Base-by-base conservation (phyloP, 805 yeast genomes). In the Saturnispora besseyi region DNA sequence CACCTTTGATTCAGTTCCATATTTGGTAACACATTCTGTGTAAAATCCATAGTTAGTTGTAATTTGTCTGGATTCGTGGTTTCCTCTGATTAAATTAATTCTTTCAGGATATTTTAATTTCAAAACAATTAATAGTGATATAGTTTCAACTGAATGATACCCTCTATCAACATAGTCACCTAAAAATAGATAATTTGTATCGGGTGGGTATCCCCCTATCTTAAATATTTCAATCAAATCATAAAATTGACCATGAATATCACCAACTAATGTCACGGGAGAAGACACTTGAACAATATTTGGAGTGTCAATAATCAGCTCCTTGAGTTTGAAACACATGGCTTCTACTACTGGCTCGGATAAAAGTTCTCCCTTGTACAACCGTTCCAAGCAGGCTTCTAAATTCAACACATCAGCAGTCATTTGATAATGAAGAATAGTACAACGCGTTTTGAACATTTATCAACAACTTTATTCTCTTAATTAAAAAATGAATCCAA, bases 151-250 rank as follows among this genome's bases (percentile, higher is more conserved):
- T 30, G 93, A 82, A 64, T 89, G 95, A 65, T 87, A 79, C 0
- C 99, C 99, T 48, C 99, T 72, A 65, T 93, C 99, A 21, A 93
- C 99, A 58, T 93, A 93, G 65, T 93, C 99, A 2, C 98, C 99
- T 18, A 93, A 66, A 62, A 93, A 93, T 40, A 93, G 66, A 64
- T 93, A 93, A 66, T 91, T 93, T 2, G 98, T 93, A 60, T 84
- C 84, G 0, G 99, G 98, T 3, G 95, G 85, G 46, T 79, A 77
- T 0, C 98, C 99, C 0, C 97, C 98, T 36, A 91, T 93, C 52
- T 83, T 80, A 68, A 93, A 93, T 32, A 93, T 88, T 64, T 93
- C 99, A 30, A 93, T 66, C 49, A 93, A 70, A 64, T 93, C 99
- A 63, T 90, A 95, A 62, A 87, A 93, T 66, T 93, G 99, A 8